Conservation (phyloP, 2,329 filamentous ascomycete genomes). For the Hypoxylon rubiginosum region DNA sequence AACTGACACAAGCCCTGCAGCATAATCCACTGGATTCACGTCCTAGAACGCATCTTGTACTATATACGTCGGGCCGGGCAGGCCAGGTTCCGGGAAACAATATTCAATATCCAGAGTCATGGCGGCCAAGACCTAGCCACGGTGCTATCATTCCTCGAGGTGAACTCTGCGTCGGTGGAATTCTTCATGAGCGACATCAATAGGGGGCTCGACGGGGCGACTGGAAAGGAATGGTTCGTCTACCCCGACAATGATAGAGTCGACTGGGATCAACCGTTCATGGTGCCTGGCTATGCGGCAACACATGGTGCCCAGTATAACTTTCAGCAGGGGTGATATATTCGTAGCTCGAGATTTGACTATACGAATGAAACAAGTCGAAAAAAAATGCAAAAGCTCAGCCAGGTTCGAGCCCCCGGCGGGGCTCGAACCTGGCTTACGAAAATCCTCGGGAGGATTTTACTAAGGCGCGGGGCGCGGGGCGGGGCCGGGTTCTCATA, state of each 20-base stretch:
- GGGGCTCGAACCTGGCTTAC: too few relatives aligned
- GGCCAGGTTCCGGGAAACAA: not conserved
- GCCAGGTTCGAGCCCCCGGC: too few relatives aligned
- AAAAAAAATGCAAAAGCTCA: too few relatives aligned
- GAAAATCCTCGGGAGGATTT: too few relatives aligned
- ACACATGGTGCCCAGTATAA: slow-evolving; percentile 38
- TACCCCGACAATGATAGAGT: slow-evolving; percentile 43
- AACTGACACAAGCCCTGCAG: slow-evolving; percentile 17
- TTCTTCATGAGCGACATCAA: slow-evolving; percentile 33
- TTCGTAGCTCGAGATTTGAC: not conserved
- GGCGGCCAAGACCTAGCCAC: not conserved
- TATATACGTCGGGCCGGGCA: slow-evolving; percentile 14
- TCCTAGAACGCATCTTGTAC: slow-evolving; percentile 30
- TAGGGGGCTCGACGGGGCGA: not conserved
- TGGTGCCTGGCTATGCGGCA: slow-evolving; percentile 25
- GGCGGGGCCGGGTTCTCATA: too few relatives aligned
- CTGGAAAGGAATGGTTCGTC: slow-evolving; percentile 17
- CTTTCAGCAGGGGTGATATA: not conserved
- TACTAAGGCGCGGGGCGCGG: too few relatives aligned
- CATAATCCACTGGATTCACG: slow-evolving; percentile 42
- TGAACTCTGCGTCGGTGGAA: slow-evolving; percentile 6
- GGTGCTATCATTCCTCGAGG: slow-evolving; percentile 21
- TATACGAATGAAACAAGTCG: too few relatives aligned
- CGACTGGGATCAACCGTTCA: slow-evolving; percentile 39
- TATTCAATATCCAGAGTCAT: not conserved